Base-by-base conservation (phyloP, 768 basidiomycete genomes). In the Gymnopilus dilepis region DNA sequence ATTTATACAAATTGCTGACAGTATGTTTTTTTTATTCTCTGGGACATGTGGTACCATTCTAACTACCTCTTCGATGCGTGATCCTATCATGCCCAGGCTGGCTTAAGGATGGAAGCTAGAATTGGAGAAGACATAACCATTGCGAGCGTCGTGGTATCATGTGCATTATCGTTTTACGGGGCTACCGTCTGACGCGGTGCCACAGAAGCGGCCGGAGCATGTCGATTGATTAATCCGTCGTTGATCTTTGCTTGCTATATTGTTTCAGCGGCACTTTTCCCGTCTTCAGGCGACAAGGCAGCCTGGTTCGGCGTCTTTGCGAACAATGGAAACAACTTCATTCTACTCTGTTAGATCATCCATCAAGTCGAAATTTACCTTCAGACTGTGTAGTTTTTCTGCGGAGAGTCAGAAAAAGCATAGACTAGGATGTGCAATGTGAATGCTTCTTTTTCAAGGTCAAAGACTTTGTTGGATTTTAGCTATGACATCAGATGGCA, bases 81-180 rank as follows among this genome's bases (percentile, higher is more conserved):
- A 56, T 26, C 9, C 22, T 21, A 8, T 58, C 6, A 43, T 8
- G 43, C 38, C 58, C 56, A 59, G 11, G 33, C 28, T 6, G 31
- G 28, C 26, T 50, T n/a, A 19, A 28, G 31, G 47, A 28, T 31
- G 13, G 47, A 50, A 50, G 28, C 28, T 48, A 31, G 45, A 54
- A 51, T 58, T 58, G 63, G 70, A 60, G 58, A 63, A 76, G 73
- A 75, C 76, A 71, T 75, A 62, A 70, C 73, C 64, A 65, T 69
- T 66, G 53, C 26, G 56, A 58, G 58, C 34, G 15, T 52, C 50
- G 41, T 13, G 19, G 34, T 26, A 67, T 60, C 62, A 60, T 67
- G 56, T 56, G 56, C 56, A 30, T 53, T 45, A 33, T 48, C 62
- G 62, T 63, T 55, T 56, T 56, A 43, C 42, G 33, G 52, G 37